phyloP scores from a whole-genome alignment of 2,329 filamentous ascomycete genomes.

The Scytalidium sp. region DNA sequence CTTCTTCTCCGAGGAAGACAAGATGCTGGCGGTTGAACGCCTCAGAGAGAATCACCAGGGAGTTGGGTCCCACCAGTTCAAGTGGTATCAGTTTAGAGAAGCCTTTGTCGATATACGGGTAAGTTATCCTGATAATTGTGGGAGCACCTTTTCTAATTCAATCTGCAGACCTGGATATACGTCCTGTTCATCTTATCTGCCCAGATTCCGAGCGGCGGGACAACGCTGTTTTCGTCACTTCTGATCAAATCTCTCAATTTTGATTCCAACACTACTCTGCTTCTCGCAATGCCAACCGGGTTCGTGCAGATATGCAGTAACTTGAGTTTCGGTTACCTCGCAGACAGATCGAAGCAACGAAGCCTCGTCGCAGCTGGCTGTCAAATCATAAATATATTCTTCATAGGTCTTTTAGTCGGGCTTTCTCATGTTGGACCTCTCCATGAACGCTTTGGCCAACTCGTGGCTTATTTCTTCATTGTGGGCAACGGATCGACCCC shows the following conservation, averaged over 20 bases:
- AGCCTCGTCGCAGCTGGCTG: neutral
- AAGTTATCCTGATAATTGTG: neutral
- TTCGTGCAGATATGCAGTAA: conserved; percentile 1
- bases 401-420: neutral
- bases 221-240: neutral
- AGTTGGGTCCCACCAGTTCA: conserved; percentile 46
- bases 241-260: conserved; percentile 2
- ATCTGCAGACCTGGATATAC: conserved; percentile 3
- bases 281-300: conserved; percentile 1
- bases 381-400: neutral
- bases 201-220: conserved; percentile 1
- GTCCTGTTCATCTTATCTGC: conserved; percentile 1
- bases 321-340: neutral
- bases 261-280: neutral
- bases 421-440: neutral
- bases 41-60: conserved; percentile 54
- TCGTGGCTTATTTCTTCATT: conserved; percentile 1
- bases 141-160: neutral
- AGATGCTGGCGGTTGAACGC: conserved; percentile 44
- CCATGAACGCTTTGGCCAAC: neutral
- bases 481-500: neutral
- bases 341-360: neutral
- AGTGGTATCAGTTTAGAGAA: conserved; percentile 44
- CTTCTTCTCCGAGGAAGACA: conserved; percentile 31
- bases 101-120: conserved; percentile 32